A percentile compares a stretch with the other conserved stretches of the same genome.
Evolutionary conservation across 2,329 filamentous ascomycete genomes (phyloP).

Genomic region (Aspergillus luchuensis): DNA sequence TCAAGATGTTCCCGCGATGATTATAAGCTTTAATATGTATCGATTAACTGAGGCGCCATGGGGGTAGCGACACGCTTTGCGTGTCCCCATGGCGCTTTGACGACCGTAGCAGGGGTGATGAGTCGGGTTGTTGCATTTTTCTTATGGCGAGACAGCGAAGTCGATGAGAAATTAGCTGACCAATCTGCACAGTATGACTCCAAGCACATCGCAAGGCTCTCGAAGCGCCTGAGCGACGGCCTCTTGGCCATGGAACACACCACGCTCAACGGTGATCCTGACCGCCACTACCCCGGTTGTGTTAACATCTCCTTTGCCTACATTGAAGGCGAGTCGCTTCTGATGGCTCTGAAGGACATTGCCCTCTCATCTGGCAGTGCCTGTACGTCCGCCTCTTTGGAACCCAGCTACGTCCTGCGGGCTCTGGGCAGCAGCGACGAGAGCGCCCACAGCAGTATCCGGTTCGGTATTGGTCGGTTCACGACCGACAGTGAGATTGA

Average conservation of each 20-base stretch:
- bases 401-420: slow-evolving; percentile 93
- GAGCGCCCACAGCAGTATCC: slow-evolving; percentile 95
- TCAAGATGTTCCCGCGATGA: slow-evolving; percentile 55
- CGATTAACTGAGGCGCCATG: slow-evolving; percentile 78
- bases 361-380: slow-evolving; percentile 94
- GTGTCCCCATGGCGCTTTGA: slow-evolving; percentile 56
- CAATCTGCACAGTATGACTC: slow-evolving; percentile 85
- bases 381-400: slow-evolving; percentile 93
- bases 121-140: slow-evolving; percentile 30
- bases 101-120: slow-evolving; percentile 69
- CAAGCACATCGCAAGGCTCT: slow-evolving; percentile 78
- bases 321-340: slow-evolving; percentile 93
- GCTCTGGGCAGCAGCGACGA: slow-evolving; percentile 96
- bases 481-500: slow-evolving; percentile 95
- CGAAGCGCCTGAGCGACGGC: slow-evolving; percentile 78
- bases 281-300: slow-evolving; percentile 89
- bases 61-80: slow-evolving; percentile 44
- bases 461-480: slow-evolving; percentile 96
- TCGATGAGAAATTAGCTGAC: slow-evolving; percentile 8
- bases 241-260: slow-evolving; percentile 91
- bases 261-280: slow-evolving; percentile 79
- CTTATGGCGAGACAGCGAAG: neutral
- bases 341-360: slow-evolving; percentile 98
- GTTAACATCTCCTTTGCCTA: slow-evolving; percentile 99
- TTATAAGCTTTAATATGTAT: slow-evolving; percentile 71